Evolutionary conservation across 208 protist genomes (phyloP).

Genomic region (Crithidia sp.): DNA sequence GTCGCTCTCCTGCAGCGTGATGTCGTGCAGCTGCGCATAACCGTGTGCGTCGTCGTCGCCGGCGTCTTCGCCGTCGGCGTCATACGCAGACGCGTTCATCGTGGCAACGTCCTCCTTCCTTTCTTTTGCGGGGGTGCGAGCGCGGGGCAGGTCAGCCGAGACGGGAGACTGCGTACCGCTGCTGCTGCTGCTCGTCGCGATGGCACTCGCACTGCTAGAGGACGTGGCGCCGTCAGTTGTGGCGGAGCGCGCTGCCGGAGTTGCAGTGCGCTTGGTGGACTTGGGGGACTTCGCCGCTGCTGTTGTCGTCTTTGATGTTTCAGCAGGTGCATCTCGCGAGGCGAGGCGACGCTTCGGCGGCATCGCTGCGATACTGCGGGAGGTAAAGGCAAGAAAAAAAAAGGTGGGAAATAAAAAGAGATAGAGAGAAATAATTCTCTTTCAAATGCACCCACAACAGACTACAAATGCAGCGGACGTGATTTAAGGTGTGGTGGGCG

Average conservation of each 20-base stretch:
- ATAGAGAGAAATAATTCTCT: no score
- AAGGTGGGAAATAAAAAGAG: background rate
- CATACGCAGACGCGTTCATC: slow-evolving; percentile 4
- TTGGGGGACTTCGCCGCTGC: background rate
- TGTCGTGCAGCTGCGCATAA: slow-evolving; percentile 56
- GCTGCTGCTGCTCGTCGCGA: slow-evolving; percentile 11
- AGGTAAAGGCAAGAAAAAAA: slow-evolving; percentile 6
- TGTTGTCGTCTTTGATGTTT: background rate
- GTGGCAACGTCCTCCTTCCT: slow-evolving; percentile 2
- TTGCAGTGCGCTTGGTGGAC: background rate
- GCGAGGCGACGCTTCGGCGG: slow-evolving; percentile 58
- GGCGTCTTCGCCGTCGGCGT: slow-evolving; percentile 15
- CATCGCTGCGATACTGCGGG: slow-evolving; percentile 35
- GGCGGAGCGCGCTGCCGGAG: background rate
- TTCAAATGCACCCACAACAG: no score
- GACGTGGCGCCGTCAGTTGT: slow-evolving; percentile 11
- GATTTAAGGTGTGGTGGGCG: no score
- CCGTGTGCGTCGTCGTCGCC: slow-evolving; percentile 26
- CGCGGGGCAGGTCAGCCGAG: background rate
- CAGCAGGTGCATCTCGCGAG: background rate
- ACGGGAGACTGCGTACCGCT: slow-evolving; percentile 4
- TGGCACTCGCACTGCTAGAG: no score
- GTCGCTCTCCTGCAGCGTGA: slow-evolving; percentile 78
- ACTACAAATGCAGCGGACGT: no score
- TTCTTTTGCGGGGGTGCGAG: background rate